Base-by-base conservation (phyloP, 2,329 filamentous ascomycete species). In the Calonectria ilicicola region DNA sequence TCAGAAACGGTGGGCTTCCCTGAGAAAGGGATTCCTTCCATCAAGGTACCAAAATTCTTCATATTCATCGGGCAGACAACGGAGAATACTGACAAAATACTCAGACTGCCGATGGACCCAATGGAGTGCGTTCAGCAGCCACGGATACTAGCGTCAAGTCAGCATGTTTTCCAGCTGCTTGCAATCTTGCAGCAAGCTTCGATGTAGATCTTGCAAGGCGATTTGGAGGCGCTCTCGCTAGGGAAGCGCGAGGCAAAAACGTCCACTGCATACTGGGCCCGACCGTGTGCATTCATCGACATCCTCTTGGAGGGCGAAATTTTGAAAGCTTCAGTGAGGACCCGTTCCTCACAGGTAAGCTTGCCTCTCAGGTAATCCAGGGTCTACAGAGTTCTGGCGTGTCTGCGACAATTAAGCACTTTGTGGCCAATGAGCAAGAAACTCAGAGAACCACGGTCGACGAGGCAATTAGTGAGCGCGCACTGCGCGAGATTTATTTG, bases 191-290 rank as follows among this genome's bases (percentile, higher is more conserved):
- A 5, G 90, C 91, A 12, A 92, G 91, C 10, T 93, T 91, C 85
- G 91, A 93, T 76, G 76, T 85, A 2, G 87, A 90, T 5, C 83
- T 93, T 21, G 86, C 92, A 38, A 82, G 88, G 58, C 82, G 88
- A 64, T 86, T 91, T 23, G 92, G 92, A 15, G 83, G 86, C 17
- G 83, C 91, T 21, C 87, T 93, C 69, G 91, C 88, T n/a, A 86
- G 90, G 27, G 92, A 85, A 53, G 78, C 81, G 1, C 76, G 78
- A 17, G 79, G 77, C 65, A 96, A 96, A 83, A 93, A 92, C 64
- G 89, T 93, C 10, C 92, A 95, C 77, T 89, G 94, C 19, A 90
- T 93, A 76, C 87, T 96, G 12, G 94, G 93, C 2, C 94, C 94
- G 0, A 89, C 87, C 0, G 85, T 89, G 44, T 88, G 85, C 75